A percentile compares a stretch with the other conserved stretches of the same genome.
These are phyloP conservation scores for Hymenoscyphus scutula DNA, from an alignment of 2,329 filamentous ascomycete genomes.

Conservation along the genomic window DNA sequence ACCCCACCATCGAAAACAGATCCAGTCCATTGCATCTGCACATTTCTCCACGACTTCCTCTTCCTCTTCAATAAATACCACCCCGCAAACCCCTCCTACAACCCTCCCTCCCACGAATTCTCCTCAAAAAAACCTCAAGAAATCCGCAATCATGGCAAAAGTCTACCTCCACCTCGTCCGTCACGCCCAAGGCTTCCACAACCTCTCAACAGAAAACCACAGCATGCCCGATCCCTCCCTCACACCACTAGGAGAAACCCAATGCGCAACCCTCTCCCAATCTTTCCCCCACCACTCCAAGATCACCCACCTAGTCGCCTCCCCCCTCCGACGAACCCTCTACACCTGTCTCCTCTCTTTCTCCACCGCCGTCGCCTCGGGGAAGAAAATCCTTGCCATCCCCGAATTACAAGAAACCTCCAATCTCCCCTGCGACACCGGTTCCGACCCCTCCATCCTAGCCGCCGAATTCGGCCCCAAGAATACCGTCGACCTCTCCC, in stretches of 20 bases:
- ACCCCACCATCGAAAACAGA: slow-evolving; percentile 14
- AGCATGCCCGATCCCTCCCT: slow-evolving; percentile 73
- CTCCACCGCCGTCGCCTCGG: slow-evolving; percentile 48
- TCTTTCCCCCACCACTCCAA: slow-evolving; percentile 63
- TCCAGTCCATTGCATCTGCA: background rate
- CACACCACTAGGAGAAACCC: slow-evolving; percentile 70
- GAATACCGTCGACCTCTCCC: slow-evolving; percentile 58
- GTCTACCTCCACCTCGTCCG: slow-evolving; percentile 64
- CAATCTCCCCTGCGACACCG: slow-evolving; percentile 72
- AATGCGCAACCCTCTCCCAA: slow-evolving; percentile 64
- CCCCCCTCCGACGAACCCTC: slow-evolving; percentile 77
- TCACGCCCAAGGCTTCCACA: slow-evolving; percentile 79
- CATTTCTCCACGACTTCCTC: background rate
- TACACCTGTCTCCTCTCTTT: slow-evolving; percentile 74
- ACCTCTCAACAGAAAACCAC: slow-evolving; percentile 69
- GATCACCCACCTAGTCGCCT: slow-evolving; percentile 71
- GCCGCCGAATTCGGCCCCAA: slow-evolving; percentile 55
- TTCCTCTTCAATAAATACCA: background rate
- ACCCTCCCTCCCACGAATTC: background rate
- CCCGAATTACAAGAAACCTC: slow-evolving; percentile 79
- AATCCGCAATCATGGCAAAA: slow-evolving; percentile 21
- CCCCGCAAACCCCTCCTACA: background rate
- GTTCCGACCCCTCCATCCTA: slow-evolving; percentile 56
- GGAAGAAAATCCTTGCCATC: slow-evolving; percentile 55
- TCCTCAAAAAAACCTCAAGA: background rate